phyloP scores from a whole-genome alignment of 2,329 filamentous ascomycete species.

The Grosmannia huntii region DNA sequence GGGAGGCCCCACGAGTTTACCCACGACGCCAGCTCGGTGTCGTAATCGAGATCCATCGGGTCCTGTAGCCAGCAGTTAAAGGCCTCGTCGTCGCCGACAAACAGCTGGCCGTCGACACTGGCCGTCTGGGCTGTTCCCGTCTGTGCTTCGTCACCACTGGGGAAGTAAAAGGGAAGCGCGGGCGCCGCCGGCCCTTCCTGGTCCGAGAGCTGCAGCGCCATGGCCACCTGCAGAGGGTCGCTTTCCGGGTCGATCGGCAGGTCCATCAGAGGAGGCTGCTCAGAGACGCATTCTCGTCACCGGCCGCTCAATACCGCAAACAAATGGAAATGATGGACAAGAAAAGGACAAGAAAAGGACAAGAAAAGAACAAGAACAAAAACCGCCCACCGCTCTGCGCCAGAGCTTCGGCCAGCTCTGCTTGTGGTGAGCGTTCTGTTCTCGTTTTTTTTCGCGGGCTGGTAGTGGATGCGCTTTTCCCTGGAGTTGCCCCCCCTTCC shows the following conservation, averaged over 20 bases:
- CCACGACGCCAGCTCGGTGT: conserved; percentile 15
- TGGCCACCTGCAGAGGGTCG: background rate
- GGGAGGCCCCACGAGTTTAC: conserved; percentile 9
- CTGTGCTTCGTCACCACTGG: background rate
- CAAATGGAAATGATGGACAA: no score
- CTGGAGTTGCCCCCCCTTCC: background rate
- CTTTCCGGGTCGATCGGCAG: background rate
- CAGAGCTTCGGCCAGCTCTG: background rate
- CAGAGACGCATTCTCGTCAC: background rate
- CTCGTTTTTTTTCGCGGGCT: background rate
- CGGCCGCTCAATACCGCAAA: background rate
- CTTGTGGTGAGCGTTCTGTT: background rate
- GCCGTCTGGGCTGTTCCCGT: background rate
- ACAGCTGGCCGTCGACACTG: background rate
- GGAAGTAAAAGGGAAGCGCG: background rate
- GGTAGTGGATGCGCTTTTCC: background rate
- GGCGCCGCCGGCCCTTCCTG: background rate
- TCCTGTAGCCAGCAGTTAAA: conserved; percentile 12
- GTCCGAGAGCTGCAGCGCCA: background rate
- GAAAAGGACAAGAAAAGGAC: no score
- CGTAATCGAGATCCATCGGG: conserved; percentile 18
- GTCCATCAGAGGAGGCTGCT: background rate
- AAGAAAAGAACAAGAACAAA: no score
- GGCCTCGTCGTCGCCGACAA: conserved; percentile 2
- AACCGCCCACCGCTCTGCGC: background rate